Base-by-base conservation (phyloP, 805 yeast genomes). In the Citeromyces matritensis region DNA sequence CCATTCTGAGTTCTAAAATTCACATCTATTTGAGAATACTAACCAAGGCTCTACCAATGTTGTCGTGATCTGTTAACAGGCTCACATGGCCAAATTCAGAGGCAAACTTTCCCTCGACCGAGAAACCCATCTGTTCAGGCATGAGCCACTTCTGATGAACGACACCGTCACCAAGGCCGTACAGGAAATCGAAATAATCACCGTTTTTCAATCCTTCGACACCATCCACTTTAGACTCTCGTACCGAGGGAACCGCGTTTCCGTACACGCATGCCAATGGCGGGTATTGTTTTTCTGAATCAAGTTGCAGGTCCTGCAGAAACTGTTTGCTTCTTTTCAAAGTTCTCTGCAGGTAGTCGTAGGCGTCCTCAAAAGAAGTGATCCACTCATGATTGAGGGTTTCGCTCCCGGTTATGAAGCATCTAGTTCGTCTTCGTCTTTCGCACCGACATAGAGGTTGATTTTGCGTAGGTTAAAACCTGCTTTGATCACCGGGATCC, bases 101-200 rank as follows among this genome's bases (percentile, higher is more conserved):
- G 1, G 73, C 61, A 27, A 81, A 60, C 42, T 74, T 76, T 6
- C 78, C 86, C 9, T 65, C 80, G 2, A 81, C 65, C 3, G 77
- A 73, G 44, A 79, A 84, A 0, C 88, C 93, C 38, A 65, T 63
- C 27, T 55, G 55, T 40, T 78, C 81, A 0, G 95, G 96, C 69
- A 85, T 69, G 30, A 81, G 53, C 79, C 85, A 78, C 39, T 69
- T 69, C 40, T 78, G 81, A 51, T 81, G 81, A 1, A 83, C 83
- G 12, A 86, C 95, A 27, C 96, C 96, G 49, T 86, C 96, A 10
- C 96, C 96, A 4, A 83, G 82, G 0, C 94, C 94, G 44, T 82
- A 85, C 42, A 66, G 71, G 42, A 83, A 78, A 42, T 81, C 76
- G 39, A 66, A 72, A 54, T 80, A 85, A 39, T 71, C 66, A 3